Evolutionary conservation across 345 rosid genomes (phyloP), one percentile per base, ranked within the genome.

Genomic region (Euphorbia pulcherrima): DNA sequence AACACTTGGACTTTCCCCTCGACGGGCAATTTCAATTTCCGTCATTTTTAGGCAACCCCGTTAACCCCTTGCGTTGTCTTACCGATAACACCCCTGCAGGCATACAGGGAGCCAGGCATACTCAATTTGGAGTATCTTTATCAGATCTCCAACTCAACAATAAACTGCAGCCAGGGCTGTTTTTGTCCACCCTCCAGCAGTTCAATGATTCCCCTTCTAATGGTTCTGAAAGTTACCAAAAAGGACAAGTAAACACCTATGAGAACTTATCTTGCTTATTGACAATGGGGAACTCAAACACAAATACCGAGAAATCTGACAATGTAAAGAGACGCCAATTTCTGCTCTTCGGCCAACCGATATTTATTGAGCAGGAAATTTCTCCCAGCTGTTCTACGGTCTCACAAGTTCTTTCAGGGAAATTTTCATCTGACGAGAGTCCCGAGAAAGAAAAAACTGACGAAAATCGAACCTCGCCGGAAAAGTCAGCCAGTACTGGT

Each of bases 51-150:
- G 74, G 85, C 83, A 90, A 86, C 81, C 85, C 83, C 33, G 84
- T 82, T 26, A 89, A 84, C 79, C 86, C 87, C 51, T 72, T 88
- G 65, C 66, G 83, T 85, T 88, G 81, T 78, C 73, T 87, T 69
- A 78, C 85, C 17, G 88, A 88, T 74, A 89, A 83, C 79, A 82
- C 81, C 82, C 95, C 97, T 83, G 89, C 89, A 86, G 94, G 98
- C 84, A 85, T 95, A 87, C 99, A 95, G 99, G 99, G 98, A 95
- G 97, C 98, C 99, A 95, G 99, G 99, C 99, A 95, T 83, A 81
- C 92, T 78, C 92, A 82, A 73, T 84, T 82, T 72, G 96, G 88
- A 80, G 62, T 83, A 83, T 83, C 95, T 80, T 75, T 88, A 68
- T 76, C 90, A 30, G 92, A 91, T 75, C 80, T 85, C 79, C 87